These are phyloP conservation scores for Globisporangium emineosum DNA, from an alignment of 352 stramenopile species.

Conservation along the genomic window DNA sequence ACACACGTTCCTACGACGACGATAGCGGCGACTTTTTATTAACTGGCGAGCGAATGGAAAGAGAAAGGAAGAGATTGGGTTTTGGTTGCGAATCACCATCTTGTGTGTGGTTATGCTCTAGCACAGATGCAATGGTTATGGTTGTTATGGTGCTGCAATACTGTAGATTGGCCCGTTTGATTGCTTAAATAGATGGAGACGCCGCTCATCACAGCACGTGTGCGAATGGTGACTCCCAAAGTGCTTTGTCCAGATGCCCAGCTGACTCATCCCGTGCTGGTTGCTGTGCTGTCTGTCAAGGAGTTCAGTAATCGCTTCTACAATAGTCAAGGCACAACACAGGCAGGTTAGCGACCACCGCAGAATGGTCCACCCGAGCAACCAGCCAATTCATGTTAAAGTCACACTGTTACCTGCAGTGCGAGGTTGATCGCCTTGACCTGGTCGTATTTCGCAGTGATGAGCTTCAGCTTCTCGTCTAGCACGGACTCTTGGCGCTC, in stretches of 20 bases:
- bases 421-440: constrained; percentile 79
- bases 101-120: neutral
- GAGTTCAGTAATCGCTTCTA: constrained; percentile 59
- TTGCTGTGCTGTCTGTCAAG: constrained; percentile 33
- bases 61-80: neutral
- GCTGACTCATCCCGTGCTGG: neutral
- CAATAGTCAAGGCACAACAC: neutral
- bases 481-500: constrained; percentile 67
- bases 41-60: constrained; percentile 11
- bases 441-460: constrained; percentile 73
- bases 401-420: constrained; percentile 42
- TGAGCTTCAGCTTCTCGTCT: constrained; percentile 67
- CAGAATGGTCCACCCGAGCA: neutral
- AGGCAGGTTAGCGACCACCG: neutral
- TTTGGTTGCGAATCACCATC: neutral
- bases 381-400: neutral
- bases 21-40: constrained; percentile 2
- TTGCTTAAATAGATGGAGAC: constrained; percentile 4
- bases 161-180: neutral
- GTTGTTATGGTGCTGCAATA: neutral
- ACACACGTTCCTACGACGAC: constrained; percentile 1
- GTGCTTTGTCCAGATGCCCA: neutral
- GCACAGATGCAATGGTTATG: neutral
- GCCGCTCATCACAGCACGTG: neutral
- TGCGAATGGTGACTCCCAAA: neutral